These are phyloP conservation scores for Angophora floribunda DNA, from an alignment of 345 rosid species.

Conservation along the genomic window DNA sequence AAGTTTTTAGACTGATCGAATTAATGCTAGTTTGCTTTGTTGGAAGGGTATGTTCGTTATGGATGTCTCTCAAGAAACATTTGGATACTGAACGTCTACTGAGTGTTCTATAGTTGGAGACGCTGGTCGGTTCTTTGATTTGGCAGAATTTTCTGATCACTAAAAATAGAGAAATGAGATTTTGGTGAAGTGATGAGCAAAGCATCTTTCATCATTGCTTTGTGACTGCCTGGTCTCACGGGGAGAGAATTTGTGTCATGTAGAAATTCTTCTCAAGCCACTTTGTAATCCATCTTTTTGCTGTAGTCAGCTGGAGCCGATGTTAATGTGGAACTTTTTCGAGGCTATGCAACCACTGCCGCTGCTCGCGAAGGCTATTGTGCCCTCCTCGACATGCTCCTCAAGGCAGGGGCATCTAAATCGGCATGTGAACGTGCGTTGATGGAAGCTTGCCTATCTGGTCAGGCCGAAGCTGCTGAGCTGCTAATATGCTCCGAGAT, in stretches of 20 bases:
- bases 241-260: not conserved
- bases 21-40: not conserved
- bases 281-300: not conserved
- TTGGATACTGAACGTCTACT: not conserved
- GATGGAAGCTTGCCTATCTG: slow-evolving; percentile 22
- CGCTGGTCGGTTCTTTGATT: not conserved
- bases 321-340: slow-evolving; percentile 23
- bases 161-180: not conserved
- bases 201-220: not conserved
- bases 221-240: not conserved
- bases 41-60: not conserved
- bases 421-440: slow-evolving; percentile 22
- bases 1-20: not conserved
- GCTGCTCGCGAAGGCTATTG: slow-evolving; percentile 28
- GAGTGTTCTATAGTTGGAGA: not conserved
- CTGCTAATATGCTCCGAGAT: slow-evolving; percentile 21
- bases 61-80: not conserved
- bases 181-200: not conserved
- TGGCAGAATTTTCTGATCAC: not conserved
- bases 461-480: slow-evolving; percentile 15
- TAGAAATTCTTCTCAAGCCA: not conserved
- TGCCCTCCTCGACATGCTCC: slow-evolving; percentile 20
- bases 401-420: slow-evolving; percentile 28
- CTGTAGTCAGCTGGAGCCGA: slow-evolving; percentile 23
- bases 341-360: slow-evolving; percentile 29